Conservation (phyloP, 1,284 basidiomycete species). For the Melanopsichium pennsylvanicum region DNA sequence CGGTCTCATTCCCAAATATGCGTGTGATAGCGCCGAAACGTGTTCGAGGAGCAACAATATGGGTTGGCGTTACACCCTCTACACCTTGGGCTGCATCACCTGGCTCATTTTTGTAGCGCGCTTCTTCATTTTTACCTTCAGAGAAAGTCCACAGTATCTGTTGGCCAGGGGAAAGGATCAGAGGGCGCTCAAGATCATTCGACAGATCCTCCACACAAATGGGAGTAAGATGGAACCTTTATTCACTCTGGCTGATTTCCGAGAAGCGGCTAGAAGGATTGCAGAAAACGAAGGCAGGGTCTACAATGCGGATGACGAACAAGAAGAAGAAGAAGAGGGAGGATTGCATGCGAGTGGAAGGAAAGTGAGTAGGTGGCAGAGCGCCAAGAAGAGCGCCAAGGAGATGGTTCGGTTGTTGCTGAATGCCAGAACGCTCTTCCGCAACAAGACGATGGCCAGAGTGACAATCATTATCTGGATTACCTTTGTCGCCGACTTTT, state of each 20-base stretch:
- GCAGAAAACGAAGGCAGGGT: constrained; percentile 18
- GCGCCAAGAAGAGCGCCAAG: constrained; percentile 42
- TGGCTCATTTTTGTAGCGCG: constrained; percentile 59
- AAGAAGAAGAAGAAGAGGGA: constrained; percentile 22
- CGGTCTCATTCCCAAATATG: constrained; percentile 53
- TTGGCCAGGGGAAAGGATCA: constrained; percentile 52
- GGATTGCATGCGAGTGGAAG: constrained; percentile 8
- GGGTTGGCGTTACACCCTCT: constrained; percentile 63
- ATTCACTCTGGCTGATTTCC: constrained; percentile 66
- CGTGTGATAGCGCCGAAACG: constrained; percentile 35
- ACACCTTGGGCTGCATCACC: constrained; percentile 59
- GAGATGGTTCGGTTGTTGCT: constrained; percentile 53
- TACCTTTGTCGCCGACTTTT: constrained; percentile 61
- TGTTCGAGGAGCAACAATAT: constrained; percentile 52
- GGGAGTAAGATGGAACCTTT: constrained; percentile 57
- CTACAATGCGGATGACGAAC: constrained; percentile 21
- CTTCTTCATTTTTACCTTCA: constrained; percentile 58
- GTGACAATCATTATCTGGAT: constrained; percentile 64
- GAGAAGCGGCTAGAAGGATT: constrained; percentile 59
- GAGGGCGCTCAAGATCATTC: constrained; percentile 49
- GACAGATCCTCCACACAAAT: constrained; percentile 62
- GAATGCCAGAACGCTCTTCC: constrained; percentile 66
- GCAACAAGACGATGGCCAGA: constrained; percentile 61
- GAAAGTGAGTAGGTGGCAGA: constrained; percentile 6
- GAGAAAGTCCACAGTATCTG: constrained; percentile 61